Conservation (phyloP, 352 stramenopile genomes). For the Pseudoperonospora humuli region DNA sequence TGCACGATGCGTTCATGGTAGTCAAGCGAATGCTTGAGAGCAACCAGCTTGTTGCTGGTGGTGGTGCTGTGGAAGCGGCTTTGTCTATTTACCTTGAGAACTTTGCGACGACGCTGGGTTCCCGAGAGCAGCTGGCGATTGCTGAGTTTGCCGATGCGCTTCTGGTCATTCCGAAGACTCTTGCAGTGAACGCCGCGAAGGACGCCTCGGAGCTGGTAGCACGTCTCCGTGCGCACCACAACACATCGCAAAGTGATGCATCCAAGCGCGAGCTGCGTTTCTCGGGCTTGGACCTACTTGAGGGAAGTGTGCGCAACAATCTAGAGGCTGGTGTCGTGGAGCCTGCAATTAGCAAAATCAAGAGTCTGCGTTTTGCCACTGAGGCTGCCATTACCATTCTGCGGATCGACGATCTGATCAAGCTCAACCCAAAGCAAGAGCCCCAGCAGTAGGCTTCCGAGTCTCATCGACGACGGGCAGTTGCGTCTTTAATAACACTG, state of each 20-base stretch:
- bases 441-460: slow-evolving; percentile 52
- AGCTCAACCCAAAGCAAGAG: slow-evolving; percentile 89
- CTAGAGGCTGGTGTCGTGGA: slow-evolving; percentile 96
- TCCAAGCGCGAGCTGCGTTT: slow-evolving; percentile 76
- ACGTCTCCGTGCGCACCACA: slow-evolving; percentile 93
- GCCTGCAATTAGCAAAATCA: slow-evolving; percentile 99
- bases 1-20: slow-evolving; percentile 99
- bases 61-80: slow-evolving; percentile 96
- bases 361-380: slow-evolving; percentile 98
- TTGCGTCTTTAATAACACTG: slow-evolving; percentile 44
- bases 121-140: slow-evolving; percentile 97
- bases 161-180: slow-evolving; percentile 97
- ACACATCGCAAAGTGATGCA: slow-evolving; percentile 89
- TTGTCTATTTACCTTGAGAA: slow-evolving; percentile 98
- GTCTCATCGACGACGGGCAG: slow-evolving; percentile 15
- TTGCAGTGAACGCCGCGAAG: slow-evolving; percentile 98
- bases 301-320: slow-evolving; percentile 94
- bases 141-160: slow-evolving; percentile 97
- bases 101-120: slow-evolving; percentile 95
- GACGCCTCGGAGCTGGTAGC: slow-evolving; percentile 98
- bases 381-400: slow-evolving; percentile 99
- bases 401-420: slow-evolving; percentile 99
- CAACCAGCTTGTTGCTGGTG: slow-evolving; percentile 96
- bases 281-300: slow-evolving; percentile 94
- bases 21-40: slow-evolving; percentile 99